Evolutionary conservation across 495 filamentous ascomycete species (phyloP).

Genomic region (Penicillium riverlandense): DNA sequence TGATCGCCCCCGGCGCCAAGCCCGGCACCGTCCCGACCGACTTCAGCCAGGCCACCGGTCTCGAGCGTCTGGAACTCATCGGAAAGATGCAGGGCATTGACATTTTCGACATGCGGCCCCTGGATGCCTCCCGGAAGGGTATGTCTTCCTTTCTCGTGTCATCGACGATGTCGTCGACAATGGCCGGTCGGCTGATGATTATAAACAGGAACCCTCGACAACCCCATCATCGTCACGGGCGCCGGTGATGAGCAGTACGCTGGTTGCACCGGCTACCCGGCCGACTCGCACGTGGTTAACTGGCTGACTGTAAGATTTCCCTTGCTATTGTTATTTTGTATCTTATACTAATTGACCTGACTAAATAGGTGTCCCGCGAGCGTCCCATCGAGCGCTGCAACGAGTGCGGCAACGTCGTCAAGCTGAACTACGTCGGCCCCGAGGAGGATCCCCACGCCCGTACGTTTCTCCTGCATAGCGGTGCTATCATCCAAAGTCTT

Average conservation of each 20-base stretch:
- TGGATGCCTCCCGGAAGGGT: constrained; percentile 86
- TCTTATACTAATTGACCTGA: too few species aligned
- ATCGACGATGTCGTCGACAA: background rate
- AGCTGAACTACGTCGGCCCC: constrained; percentile 93
- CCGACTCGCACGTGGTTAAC: constrained; percentile 79
- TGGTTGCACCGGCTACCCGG: constrained; percentile 92
- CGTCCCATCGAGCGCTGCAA: constrained; percentile 88
- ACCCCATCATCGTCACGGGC: constrained; percentile 84
- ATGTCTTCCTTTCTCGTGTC: constrained; percentile 15
- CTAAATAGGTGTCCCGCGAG: constrained; percentile 66
- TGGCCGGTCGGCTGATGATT: constrained; percentile 1
- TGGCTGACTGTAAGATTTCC: constrained; percentile 75
- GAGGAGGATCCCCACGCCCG: constrained; percentile 57
- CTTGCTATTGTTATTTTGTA: too few species aligned
- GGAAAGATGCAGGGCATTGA: constrained; percentile 99
- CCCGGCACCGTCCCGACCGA: constrained; percentile 86
- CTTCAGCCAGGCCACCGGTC: constrained; percentile 87
- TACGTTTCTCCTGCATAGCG: constrained; percentile 15
- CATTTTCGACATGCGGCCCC: constrained; percentile 95
- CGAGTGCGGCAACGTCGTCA: constrained; percentile 92
- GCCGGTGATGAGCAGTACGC: constrained; percentile 94
- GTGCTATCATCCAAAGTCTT: background rate
- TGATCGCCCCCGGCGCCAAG: constrained; percentile 71
- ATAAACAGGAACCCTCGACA: constrained; percentile 67
- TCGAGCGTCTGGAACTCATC: constrained; percentile 96